Conservation (phyloP, 73 alveolate species). For the Urostyla sp. region DNA sequence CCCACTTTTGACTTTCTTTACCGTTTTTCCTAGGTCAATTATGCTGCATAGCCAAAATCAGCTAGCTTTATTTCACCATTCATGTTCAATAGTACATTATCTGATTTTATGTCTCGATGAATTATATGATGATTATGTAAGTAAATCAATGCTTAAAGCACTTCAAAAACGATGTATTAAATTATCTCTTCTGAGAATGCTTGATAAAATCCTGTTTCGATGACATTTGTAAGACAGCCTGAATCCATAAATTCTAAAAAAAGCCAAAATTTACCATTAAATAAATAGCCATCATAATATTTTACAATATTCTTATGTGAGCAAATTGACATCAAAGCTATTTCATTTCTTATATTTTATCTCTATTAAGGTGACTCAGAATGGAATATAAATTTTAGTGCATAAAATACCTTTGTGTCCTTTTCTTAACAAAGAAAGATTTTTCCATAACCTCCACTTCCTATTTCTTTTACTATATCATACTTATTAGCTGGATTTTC, state of each 20-base stretch:
- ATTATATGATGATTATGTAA: slow-evolving; percentile 68
- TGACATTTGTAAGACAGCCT: slow-evolving; percentile 52
- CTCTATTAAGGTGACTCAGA: not conserved
- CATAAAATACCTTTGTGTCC: slow-evolving; percentile 19
- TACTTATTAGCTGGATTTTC: slow-evolving; percentile 57
- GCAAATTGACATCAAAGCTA: slow-evolving; percentile 48
- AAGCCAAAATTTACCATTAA: slow-evolving; percentile 50
- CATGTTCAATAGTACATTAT: slow-evolving; percentile 74
- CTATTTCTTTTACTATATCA: slow-evolving; percentile 60
- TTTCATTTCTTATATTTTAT: slow-evolving; percentile 47
- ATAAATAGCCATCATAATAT: slow-evolving; percentile 52
- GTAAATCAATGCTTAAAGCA: slow-evolving; percentile 49
- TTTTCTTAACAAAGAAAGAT: slow-evolving; percentile 45
- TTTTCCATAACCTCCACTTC: slow-evolving; percentile 68
- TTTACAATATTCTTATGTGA: slow-evolving; percentile 24
- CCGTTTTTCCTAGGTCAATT: slow-evolving; percentile 82
- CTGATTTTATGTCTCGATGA: slow-evolving; percentile 91
- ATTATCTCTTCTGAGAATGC: slow-evolving; percentile 54
- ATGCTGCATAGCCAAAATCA: slow-evolving; percentile 92
- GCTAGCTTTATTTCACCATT: slow-evolving; percentile 70
- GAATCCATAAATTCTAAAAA: slow-evolving; percentile 59
- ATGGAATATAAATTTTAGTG: slow-evolving; percentile 55
- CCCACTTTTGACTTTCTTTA: slow-evolving; percentile 92
- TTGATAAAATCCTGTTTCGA: slow-evolving; percentile 30
- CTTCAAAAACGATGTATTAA: slow-evolving; percentile 54